Base-by-base conservation (phyloP, 306 rosid species). In the Quercus variabilis region DNA sequence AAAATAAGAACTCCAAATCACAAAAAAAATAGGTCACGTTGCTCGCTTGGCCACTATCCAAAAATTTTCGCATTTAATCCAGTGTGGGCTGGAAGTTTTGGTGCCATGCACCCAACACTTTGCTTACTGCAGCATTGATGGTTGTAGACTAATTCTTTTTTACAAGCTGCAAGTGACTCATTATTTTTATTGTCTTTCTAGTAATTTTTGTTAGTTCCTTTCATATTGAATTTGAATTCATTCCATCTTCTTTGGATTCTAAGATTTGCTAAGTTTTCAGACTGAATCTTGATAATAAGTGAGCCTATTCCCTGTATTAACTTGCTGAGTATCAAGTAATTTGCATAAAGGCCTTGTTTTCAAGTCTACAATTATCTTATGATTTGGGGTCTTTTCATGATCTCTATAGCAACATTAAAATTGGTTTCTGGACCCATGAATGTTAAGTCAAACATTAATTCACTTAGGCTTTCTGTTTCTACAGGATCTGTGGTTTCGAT, bases 401-500 rank as follows among this genome's bases (percentile, higher is more conserved):
- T 56, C 55, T 51, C 20, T 20, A 13, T 60, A 75, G n/a, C 60
- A 51, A n/a, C 30, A 73, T 71, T 78, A 15, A 74, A 67, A 55
- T 69, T 69, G 75, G 73, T 73, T 72, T 74, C 79, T 35, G 62
- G 74, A 60, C 54, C 57, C 30, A 46, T 63, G 43, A 72, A 72
- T 14, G 15, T 18, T 41, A 5, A 46, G 46, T 65, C 14, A 51
- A 69, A 63, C 33, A 57, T 77, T 63, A 64, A 18, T 15, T 75
- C 63, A 78, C 49, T 30, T 49, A 51, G 62, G 74, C 70, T 58
- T 83, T 67, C 51, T 89, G 74, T 86, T 78, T 69, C 79, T 58
- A 84, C 93, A 93, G 99, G 88, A 62, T 95, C 73, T 18, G 57
- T 91, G 79, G 85, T 82, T 89, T 88, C 15, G 83, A 95, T 74